These are phyloP conservation scores for Chlorophyllum brunneum DNA, from an alignment of 768 basidiomycete species.

Conservation along the genomic window DNA sequence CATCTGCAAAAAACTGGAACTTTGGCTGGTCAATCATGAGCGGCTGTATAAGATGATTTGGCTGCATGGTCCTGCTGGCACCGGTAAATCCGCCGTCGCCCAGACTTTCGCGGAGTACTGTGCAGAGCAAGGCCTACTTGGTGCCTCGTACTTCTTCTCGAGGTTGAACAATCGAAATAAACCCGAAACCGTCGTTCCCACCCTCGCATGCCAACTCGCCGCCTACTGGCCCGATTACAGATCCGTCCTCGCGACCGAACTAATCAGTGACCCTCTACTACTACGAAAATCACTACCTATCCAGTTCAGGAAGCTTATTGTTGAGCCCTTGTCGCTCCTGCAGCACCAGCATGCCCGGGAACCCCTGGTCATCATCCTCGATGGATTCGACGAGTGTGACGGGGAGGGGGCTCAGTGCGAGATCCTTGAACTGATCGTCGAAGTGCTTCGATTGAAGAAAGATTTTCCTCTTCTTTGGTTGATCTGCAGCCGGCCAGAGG, in stretches of 20 bases:
- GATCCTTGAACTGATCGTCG: background rate
- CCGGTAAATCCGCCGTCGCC: conserved; percentile 12
- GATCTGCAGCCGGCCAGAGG: too few species aligned
- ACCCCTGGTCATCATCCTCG: conserved; percentile 2
- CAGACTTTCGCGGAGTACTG: conserved; percentile 4
- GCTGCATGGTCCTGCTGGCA: conserved; percentile 11
- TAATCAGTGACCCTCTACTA: background rate
- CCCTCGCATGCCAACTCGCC: conserved; percentile 7
- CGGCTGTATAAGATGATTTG: conserved; percentile 5
- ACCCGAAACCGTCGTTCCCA: background rate
- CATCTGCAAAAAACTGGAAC: background rate
- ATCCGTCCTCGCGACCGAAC: background rate
- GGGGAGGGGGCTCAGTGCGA: background rate
- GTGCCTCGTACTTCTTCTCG: conserved; percentile 11
- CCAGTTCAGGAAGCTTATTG: conserved; percentile 5
- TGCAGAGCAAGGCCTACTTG: background rate
- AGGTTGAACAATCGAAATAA: background rate
- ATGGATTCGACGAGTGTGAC: conserved; percentile 13
- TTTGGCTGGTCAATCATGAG: background rate
- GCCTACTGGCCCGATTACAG: background rate
- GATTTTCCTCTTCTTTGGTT: background rate
- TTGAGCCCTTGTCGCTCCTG: background rate
- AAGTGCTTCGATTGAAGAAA: background rate
- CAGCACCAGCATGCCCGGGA: background rate
- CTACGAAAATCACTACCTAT: background rate